Evolutionary conservation across 2,329 filamentous ascomycete species (phyloP).

Genomic region (Talaromyces amestolkiae): DNA sequence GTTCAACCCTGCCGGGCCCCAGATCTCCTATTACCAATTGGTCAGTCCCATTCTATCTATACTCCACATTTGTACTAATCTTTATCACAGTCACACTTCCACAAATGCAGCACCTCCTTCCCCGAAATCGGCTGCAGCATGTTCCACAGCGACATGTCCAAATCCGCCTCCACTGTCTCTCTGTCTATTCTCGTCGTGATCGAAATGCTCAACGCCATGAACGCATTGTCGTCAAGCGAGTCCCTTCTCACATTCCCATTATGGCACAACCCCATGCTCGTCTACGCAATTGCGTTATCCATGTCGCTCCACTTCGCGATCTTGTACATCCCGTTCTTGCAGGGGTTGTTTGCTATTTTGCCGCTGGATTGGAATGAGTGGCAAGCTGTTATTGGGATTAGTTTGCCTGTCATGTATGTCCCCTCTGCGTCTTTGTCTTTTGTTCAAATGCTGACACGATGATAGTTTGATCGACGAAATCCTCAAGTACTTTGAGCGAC

Average conservation of each 20-base stretch:
- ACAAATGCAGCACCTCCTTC: slow-evolving; percentile 82
- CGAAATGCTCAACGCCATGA: slow-evolving; percentile 99
- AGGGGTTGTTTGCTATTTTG: slow-evolving; percentile 84
- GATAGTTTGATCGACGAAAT: slow-evolving; percentile 74
- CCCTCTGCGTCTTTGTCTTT: neutral
- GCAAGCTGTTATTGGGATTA: slow-evolving; percentile 86
- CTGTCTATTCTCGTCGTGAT: slow-evolving; percentile 91
- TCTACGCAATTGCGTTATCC: slow-evolving; percentile 87
- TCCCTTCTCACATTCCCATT: slow-evolving; percentile 87
- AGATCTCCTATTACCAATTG: slow-evolving; percentile 87
- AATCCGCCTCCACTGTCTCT: slow-evolving; percentile 88
- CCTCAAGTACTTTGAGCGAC: slow-evolving; percentile 74
- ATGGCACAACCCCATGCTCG: slow-evolving; percentile 98
- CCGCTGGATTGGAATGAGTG: slow-evolving; percentile 84
- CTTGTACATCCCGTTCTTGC: slow-evolving; percentile 85
- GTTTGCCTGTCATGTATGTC: slow-evolving; percentile 86
- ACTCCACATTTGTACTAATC: neutral
- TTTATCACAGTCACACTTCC: slow-evolving; percentile 69
- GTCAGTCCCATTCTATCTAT: slow-evolving; percentile 38
- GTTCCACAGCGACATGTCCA: slow-evolving; percentile 81
- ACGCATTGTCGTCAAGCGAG: slow-evolving; percentile 92
- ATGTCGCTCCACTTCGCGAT: slow-evolving; percentile 95
- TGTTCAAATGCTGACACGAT: slow-evolving; percentile 23
- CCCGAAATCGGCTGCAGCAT: slow-evolving; percentile 88
- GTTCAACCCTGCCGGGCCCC: slow-evolving; percentile 85